Evolutionary conservation across 2,329 filamentous ascomycete genomes (phyloP).

Genomic region (Claviceps sp.): DNA sequence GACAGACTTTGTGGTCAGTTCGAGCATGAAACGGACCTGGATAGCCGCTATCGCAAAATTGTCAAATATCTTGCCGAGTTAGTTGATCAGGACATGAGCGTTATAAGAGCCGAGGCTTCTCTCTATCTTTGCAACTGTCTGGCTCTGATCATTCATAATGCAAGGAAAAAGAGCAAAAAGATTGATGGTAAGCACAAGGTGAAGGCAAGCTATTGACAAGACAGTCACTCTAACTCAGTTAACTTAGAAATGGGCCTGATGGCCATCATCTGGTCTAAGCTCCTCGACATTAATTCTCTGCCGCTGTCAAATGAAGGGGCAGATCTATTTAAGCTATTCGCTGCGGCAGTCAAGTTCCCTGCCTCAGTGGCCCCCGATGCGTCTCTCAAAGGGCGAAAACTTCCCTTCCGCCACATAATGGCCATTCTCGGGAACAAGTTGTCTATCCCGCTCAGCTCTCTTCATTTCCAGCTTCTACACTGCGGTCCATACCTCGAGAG

Average conservation of each 20-base stretch:
- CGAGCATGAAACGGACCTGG: conserved; percentile 27
- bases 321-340: background rate
- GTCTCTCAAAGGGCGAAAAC: background rate
- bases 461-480: conserved; percentile 19
- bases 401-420: background rate
- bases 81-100: background rate
- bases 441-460: background rate
- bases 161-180: background rate
- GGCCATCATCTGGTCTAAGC: background rate
- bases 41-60: conserved; percentile 23
- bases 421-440: background rate
- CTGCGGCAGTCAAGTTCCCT: background rate
- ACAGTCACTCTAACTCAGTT: background rate
- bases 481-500: conserved; percentile 59
- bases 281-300: background rate
- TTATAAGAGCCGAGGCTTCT: conserved; percentile 6
- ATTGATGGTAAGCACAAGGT: background rate
- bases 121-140: conserved; percentile 22
- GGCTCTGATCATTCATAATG: conserved; percentile 1
- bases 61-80: background rate
- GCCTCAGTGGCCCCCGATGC: background rate
- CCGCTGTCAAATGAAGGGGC: background rate
- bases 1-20: conserved; percentile 24
- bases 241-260: background rate
- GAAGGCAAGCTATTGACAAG: background rate